Evolutionary conservation across 2,329 filamentous ascomycete species (phyloP).

Genomic region (Chalaropsis thielavioides): DNA sequence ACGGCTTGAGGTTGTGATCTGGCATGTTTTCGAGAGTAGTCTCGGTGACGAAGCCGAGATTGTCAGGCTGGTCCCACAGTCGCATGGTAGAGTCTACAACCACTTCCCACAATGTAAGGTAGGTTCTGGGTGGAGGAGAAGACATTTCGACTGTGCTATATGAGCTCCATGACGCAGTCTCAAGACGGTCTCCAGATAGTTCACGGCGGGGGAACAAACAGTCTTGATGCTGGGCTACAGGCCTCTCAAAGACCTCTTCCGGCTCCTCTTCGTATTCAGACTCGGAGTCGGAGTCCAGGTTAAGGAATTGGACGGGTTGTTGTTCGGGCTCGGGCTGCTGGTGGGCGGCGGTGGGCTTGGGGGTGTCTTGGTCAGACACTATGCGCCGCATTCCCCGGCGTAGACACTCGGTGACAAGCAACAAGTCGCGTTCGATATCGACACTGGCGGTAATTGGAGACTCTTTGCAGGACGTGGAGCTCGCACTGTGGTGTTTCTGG

Average conservation of each 20-base stretch:
- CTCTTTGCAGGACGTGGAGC: not conserved
- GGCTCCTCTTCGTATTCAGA: not conserved
- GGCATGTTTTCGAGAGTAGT: not conserved
- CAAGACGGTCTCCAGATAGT: not conserved
- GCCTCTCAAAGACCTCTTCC: not conserved
- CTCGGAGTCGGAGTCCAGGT: not conserved
- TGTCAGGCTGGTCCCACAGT: conserved; percentile 10
- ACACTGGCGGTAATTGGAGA: not conserved
- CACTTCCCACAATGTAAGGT: conserved; percentile 8
- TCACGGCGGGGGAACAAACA: not conserved
- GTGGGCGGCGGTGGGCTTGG: not conserved
- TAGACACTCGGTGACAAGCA: conserved; percentile 9
- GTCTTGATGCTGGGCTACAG: not conserved
- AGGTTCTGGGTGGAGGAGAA: not conserved
- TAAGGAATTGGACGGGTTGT: not conserved
- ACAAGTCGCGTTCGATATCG: conserved; percentile 14
- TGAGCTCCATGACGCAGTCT: not conserved
- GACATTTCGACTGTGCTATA: not conserved
- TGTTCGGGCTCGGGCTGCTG: not conserved
- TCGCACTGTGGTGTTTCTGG: not conserved
- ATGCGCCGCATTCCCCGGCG: conserved; percentile 11
- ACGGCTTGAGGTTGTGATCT: not conserved
- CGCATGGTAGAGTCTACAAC: conserved; percentile 9
- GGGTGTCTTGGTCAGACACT: not conserved
- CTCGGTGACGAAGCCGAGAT: not conserved